Evolutionary conservation across 1,139 yeast species (phyloP).

Genomic region (Suhomyces anneliseae): DNA sequence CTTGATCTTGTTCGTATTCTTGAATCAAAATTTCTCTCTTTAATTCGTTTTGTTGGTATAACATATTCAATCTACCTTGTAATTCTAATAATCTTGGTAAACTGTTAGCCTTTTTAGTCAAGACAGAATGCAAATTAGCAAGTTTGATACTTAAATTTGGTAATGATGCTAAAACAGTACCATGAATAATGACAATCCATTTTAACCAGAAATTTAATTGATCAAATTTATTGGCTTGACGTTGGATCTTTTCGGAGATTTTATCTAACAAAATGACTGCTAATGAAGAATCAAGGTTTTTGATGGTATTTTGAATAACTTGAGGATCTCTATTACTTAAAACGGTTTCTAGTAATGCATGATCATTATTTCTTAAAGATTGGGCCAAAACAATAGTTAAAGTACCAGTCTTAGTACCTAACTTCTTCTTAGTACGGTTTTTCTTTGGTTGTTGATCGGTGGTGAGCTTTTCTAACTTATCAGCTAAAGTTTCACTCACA

Average conservation of each 20-base stretch:
- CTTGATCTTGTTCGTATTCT: constrained; percentile 24
- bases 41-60: constrained; percentile 68
- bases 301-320: constrained; percentile 70
- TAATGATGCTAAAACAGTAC: constrained; percentile 68
- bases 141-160: constrained; percentile 70
- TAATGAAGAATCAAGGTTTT: constrained; percentile 65
- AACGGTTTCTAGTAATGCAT: constrained; percentile 74
- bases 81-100: constrained; percentile 78
- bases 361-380: constrained; percentile 72
- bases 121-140: constrained; percentile 74
- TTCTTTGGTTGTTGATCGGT: constrained; percentile 24
- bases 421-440: constrained; percentile 25
- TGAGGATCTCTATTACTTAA: constrained; percentile 72
- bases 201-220: constrained; percentile 86
- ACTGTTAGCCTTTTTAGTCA: constrained; percentile 71
- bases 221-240: constrained; percentile 64
- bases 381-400: constrained; percentile 67
- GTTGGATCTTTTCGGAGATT: constrained; percentile 79
- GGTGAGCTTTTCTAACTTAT: constrained; percentile 50
- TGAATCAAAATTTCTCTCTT: constrained; percentile 52
- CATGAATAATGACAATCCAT: constrained; percentile 90
- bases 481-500: constrained; percentile 59
- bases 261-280: constrained; percentile 78
- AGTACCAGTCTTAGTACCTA: constrained; percentile 54
- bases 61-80: constrained; percentile 76